Evolutionary conservation across 2,329 filamentous ascomycete genomes (phyloP), one percentile per base, ranked within the genome.

Genomic region (Colletotrichum aenigma): DNA sequence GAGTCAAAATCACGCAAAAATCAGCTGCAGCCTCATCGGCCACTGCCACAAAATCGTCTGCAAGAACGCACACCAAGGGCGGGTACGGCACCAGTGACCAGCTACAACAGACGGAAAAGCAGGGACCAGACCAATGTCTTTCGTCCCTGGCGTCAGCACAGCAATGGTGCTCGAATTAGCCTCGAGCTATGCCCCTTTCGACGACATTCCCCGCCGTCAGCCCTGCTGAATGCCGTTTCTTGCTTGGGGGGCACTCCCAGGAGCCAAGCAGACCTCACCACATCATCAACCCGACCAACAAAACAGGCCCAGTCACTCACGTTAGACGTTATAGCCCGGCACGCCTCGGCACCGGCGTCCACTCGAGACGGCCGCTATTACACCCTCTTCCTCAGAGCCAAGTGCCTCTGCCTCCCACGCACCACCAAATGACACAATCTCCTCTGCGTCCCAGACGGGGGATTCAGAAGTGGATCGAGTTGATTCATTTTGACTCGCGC

Each of bases 181-280:
- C 73, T 62, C 30, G 38, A 58, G 48, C 73, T 68, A 73, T 56
- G n/a, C 62, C 64, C 28, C 30, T 43, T 68, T 67, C 43, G 38
- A 67, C 6, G 12, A 26, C 26, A 26, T 28, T 66, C 69, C 38
- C 69, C 69, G 56, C 69, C 62, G 34, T 65, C 70, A 74, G 74
- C 74, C 70, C 70, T 74, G 73, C 69, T 75, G 55, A 61, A 75
- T 72, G 69, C 73, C 73, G 56, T 67, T 64, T 34, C 21, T 56
- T 64, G 58, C 16, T 56, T 15, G 38, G 30, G 28, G 62, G 68
- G 61, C n/a, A 52, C 10, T 52, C 43, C 10, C 6, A 21, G 10
- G 36, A 56, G 55, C 70, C 74, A 73, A 69, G 36, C 30, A 68
- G 58, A 69, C 32, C 43, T 73, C 58, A 76, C 48, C 64, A 76